Conservation (phyloP, 2,329 filamentous ascomycete species). For the Epichloe festucae region DNA sequence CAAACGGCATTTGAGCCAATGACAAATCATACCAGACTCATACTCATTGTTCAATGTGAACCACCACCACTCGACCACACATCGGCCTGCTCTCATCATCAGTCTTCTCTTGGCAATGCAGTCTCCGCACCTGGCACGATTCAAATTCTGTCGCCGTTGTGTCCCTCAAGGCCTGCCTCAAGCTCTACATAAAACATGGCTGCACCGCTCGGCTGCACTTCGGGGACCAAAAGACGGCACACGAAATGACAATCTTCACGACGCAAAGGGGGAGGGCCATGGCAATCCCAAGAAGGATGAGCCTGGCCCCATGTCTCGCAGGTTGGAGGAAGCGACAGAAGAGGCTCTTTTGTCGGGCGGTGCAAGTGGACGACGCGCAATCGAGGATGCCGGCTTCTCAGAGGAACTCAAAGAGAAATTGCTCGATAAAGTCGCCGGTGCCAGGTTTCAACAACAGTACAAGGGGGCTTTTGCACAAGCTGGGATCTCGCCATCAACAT, state of each 20-base stretch:
- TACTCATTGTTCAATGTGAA: too few relatives aligned
- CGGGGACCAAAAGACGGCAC: neutral
- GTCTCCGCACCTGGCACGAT: neutral
- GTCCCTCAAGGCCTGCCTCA: neutral
- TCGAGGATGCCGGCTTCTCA: slow-evolving; percentile 51
- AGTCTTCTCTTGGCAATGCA: neutral
- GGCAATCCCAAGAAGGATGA: slow-evolving; percentile 6
- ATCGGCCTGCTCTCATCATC: too few relatives aligned
- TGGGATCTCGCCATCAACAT: slow-evolving; percentile 34
- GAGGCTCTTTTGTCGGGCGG: slow-evolving; percentile 47
- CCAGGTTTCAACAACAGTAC: slow-evolving; percentile 40
- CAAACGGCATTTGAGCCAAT: too few relatives aligned
- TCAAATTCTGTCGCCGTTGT: neutral
- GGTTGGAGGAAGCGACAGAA: slow-evolving; percentile 49
- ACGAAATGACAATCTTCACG: neutral
- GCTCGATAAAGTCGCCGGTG: slow-evolving; percentile 41
- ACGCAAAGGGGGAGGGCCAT: neutral
- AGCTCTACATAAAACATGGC: neutral
- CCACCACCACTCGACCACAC: too few relatives aligned
- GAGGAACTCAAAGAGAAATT: slow-evolving; percentile 48
- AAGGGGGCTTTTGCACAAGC: slow-evolving; percentile 33
- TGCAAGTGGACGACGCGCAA: slow-evolving; percentile 42
- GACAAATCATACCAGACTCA: too few relatives aligned
- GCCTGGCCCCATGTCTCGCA: slow-evolving; percentile 38
- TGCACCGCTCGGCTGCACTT: neutral